Evolutionary conservation across 139 green algal species (phyloP).

Genomic region (Chlamydomonas incerta): DNA sequence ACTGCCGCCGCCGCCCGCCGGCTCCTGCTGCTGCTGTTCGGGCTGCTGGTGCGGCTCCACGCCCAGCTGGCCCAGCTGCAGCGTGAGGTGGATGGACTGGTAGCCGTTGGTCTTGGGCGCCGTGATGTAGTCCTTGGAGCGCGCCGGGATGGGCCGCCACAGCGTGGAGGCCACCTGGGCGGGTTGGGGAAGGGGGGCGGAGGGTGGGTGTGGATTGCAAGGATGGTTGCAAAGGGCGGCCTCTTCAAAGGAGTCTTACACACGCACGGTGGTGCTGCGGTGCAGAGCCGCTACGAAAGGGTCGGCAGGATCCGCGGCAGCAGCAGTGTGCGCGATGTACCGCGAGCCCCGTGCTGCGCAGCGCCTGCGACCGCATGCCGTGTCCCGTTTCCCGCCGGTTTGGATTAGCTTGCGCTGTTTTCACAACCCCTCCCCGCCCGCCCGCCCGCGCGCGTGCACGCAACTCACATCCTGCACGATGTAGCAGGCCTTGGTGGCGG

Average conservation of each 20-base stretch:
- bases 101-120: constrained; percentile 93
- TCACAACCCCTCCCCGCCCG: no score
- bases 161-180: constrained; percentile 62
- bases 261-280: no score
- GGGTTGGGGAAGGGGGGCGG: background rate
- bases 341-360: no score
- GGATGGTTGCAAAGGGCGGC: background rate
- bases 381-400: no score
- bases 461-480: constrained; percentile 67
- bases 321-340: no score
- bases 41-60: background rate
- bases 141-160: constrained; percentile 74
- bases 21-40: background rate
- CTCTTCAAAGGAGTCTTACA: no score
- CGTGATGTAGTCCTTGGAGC: constrained; percentile 93
- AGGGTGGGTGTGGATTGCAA: background rate
- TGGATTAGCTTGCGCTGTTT: no score
- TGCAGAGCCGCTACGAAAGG: no score
- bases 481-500: constrained; percentile 81
- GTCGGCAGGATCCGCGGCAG: no score
- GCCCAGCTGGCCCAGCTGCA: constrained; percentile 57
- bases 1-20: background rate
- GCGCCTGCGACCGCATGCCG: no score
- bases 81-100: constrained; percentile 86
- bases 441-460: background rate